phyloP scores from a whole-genome alignment of 305 asterid genomes.

The Fraxinus paxiana region DNA sequence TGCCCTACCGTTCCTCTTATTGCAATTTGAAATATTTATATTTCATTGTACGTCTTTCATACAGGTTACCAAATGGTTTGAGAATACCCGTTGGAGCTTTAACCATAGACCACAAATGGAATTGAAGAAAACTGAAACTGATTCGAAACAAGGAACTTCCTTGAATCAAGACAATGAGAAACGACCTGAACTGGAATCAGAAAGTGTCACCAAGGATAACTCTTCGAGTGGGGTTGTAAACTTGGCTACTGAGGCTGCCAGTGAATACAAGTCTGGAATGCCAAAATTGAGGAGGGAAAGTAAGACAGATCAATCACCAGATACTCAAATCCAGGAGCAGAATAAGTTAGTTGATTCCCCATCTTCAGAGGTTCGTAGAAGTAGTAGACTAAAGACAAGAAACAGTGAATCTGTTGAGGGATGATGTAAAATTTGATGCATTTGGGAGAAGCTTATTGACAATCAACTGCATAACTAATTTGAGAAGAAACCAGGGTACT shows the following conservation, averaged over 20 bases:
- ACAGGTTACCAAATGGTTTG: slow-evolving; percentile 84
- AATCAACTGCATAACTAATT: background rate
- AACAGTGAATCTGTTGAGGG: slow-evolving; percentile 22
- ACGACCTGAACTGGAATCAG: slow-evolving; percentile 35
- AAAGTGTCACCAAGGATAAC: slow-evolving; percentile 10
- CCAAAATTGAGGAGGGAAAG: slow-evolving; percentile 23
- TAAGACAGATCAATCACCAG: slow-evolving; percentile 21
- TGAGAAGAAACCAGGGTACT: background rate
- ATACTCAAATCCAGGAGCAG: slow-evolving; percentile 16
- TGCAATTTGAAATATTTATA: background rate
- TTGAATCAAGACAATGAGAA: slow-evolving; percentile 19
- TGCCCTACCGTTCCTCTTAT: background rate
- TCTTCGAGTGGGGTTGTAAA: slow-evolving; percentile 18
- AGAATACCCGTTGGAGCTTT: slow-evolving; percentile 78
- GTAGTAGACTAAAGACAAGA: slow-evolving; percentile 31
- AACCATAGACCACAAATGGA: slow-evolving; percentile 50
- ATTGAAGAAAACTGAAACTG: slow-evolving; percentile 28
- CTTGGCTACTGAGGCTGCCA: slow-evolving; percentile 14
- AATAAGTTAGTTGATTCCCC: slow-evolving; percentile 17
- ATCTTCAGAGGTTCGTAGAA: slow-evolving; percentile 29
- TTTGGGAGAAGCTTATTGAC: background rate
- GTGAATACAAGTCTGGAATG: slow-evolving; percentile 24
- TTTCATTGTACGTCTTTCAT: slow-evolving; percentile 1
- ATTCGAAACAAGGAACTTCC: slow-evolving; percentile 15
- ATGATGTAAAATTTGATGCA: background rate